Base-by-base conservation (phyloP, 805 yeast species). In the Kuraishia molischiana region DNA sequence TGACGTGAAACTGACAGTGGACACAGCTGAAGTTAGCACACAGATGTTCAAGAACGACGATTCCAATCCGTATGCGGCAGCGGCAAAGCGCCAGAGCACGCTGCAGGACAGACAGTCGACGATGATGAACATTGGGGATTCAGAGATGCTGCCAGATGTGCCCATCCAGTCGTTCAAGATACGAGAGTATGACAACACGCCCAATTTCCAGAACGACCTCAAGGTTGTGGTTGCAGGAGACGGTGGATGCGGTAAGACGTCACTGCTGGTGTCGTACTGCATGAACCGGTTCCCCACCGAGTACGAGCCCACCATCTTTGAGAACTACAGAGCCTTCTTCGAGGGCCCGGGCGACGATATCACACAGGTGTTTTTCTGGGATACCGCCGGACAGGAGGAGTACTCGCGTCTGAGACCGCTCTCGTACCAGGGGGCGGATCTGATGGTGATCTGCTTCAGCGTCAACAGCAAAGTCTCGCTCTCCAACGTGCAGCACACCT, bases 161-260 rank as follows among this genome's bases (percentile, higher is more conserved):
- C 31, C 31, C 6, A 28, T 28, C 17, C 17, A 9, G 17, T 28
- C 31, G 17, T 28, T 28, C 17, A 9, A 14, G 13, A 8, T 28
- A 11, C 31, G 31, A 6, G 31, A 28, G 13, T 28, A 11, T 14
- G 31, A 28, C 17, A 11, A 9, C 13, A 28, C 17, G 6, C 31
- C 31, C 17, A 28, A 28, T 14, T 28, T 8, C 31, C 6, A 28
- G 31, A 28, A 44, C 32, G 46, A 54, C 34, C 49, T 56, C 41
- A 61, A 61, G 36, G 47, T 59, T 15, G 94, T 85, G 10, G 82
- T 82, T 20, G 92, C 86, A 8, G 95, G 95, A 5, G 95, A 85
- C 56, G 87, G 90, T 49, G 89, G 85, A 14, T 80, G 92, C 53
- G 95, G 95, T n/a, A 85, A 85, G 55, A 86, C 95, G 0, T 81